Evolutionary conservation across 1,139 yeast genomes (phyloP), one percentile per base, ranked within the genome.

Genomic region (Candida mesenterica): DNA sequence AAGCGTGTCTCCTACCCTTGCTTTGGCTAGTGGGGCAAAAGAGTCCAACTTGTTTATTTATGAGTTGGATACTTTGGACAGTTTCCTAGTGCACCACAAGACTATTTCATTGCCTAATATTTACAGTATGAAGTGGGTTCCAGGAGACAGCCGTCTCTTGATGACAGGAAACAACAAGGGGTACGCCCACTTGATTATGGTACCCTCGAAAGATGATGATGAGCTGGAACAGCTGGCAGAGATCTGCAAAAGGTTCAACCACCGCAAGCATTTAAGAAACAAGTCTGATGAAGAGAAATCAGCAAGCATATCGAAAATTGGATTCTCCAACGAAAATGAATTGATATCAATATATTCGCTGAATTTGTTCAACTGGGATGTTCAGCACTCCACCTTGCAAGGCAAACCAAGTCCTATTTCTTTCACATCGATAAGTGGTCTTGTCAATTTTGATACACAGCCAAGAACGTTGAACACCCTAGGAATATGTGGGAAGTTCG

Each of bases 111-210:
- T 86, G 30, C 88, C 92, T 1, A 76, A 78, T 40, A 81, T 85
- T 27, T 75, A 79, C 46, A 66, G 81, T 0, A 60, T 84, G 61
- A 67, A 75, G 41, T 85, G 94, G 94, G 72, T 80, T 3, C 71
- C 71, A 3, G 43, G 52, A 4, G 55, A 60, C 28, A 49, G 60
- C 19, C 52, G 53, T 23, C 60, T 62, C 37, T 53, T 86, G 32
- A 67, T 82, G 12, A 73, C 90, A 0, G 95, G 95, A 5, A 89
- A 85, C 53, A 72, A 67, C 39, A 72, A 76, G 36, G 95, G 95
- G 1, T 65, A 76, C 42, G 83, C 79, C 1, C 85, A 86, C 55
- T 59, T 86, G 38, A 75, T 83, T 3, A 65, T 81, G 12, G 62
- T 85, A n/a, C 94, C 95, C 3, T 28, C 38, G 1, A 34, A 38